Conservation (phyloP, 805 yeast species). For the Clavispora asparagi region DNA sequence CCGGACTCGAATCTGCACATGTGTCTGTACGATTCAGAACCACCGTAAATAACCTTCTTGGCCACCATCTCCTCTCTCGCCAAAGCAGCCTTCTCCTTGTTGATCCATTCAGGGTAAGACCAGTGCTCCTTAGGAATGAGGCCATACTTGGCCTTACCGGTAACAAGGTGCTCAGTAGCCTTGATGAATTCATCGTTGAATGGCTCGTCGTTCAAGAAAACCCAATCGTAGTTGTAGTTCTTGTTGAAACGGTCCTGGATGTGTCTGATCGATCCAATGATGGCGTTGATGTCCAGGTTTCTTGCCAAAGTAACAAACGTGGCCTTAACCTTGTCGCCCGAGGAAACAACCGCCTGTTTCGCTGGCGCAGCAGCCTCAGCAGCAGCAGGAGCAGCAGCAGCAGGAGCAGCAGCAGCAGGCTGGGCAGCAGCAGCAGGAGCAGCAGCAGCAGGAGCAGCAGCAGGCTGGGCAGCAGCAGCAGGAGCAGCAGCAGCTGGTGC, state of each 20-base stretch:
- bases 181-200: slow-evolving; percentile 78
- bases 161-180: slow-evolving; percentile 59
- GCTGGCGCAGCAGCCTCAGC: slow-evolving; percentile 4
- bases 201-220: slow-evolving; percentile 82
- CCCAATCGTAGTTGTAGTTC: slow-evolving; percentile 88
- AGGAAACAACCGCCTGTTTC: not conserved
- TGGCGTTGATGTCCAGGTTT: slow-evolving; percentile 61
- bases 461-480: slow-evolving; percentile 2
- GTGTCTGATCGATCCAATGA: slow-evolving; percentile 62
- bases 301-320: slow-evolving; percentile 79
- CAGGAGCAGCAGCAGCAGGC: slow-evolving; percentile 1
- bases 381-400: slow-evolving; percentile 7
- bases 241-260: slow-evolving; percentile 87
- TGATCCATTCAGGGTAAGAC: slow-evolving; percentile 84
- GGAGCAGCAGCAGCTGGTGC: not conserved
- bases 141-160: slow-evolving; percentile 79
- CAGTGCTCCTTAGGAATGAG: slow-evolving; percentile 79
- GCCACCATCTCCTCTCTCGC: slow-evolving; percentile 55
- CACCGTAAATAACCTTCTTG: slow-evolving; percentile 66
- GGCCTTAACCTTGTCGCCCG: slow-evolving; percentile 51
- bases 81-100: slow-evolving; percentile 61
- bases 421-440: not conserved
- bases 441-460: slow-evolving; percentile 2
- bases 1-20: slow-evolving; percentile 94
- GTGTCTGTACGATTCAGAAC: slow-evolving; percentile 72